A percentile compares a stretch with the other conserved stretches of the same genome.
Conservation (phyloP, 2,329 filamentous ascomycete species). For the Chrysosporium keratinophilum region DNA sequence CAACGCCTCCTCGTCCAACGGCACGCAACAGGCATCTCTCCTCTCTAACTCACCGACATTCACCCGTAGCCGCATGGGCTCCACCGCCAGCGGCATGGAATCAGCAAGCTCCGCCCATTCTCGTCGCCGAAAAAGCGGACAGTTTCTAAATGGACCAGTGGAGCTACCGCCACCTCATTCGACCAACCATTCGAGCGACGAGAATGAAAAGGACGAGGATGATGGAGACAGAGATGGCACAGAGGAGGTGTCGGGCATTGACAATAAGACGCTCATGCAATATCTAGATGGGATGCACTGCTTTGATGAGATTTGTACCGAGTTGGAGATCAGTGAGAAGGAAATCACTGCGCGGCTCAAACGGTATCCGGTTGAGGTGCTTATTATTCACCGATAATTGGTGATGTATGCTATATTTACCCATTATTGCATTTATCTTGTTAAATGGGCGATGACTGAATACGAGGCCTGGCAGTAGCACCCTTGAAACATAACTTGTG, state of each 20-base stretch:
- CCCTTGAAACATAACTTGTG: too few species aligned
- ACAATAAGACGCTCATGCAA: slow-evolving; percentile 30
- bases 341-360: slow-evolving; percentile 37
- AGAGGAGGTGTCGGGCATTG: slow-evolving; percentile 21
- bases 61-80: slow-evolving; percentile 10
- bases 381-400: slow-evolving; percentile 38
- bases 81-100: slow-evolving; percentile 10
- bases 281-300: slow-evolving; percentile 42
- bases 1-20: slow-evolving; percentile 8
- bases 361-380: slow-evolving; percentile 35
- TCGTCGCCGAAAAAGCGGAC: slow-evolving; percentile 1
- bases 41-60: slow-evolving; percentile 13
- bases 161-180: background rate
- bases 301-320: slow-evolving; percentile 43
- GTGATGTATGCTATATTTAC: background rate
- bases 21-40: slow-evolving; percentile 3
- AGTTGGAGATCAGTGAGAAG: slow-evolving; percentile 40
- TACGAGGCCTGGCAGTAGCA: too few species aligned
- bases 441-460: too few species aligned
- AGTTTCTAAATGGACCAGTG: background rate
- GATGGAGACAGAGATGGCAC: slow-evolving; percentile 12
- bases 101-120: background rate
- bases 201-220: slow-evolving; percentile 5
- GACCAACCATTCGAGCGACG: slow-evolving; percentile 3
- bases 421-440: background rate